phyloP scores from a whole-genome alignment of 2,329 filamentous ascomycete genomes.

The Eutypa lata region DNA sequence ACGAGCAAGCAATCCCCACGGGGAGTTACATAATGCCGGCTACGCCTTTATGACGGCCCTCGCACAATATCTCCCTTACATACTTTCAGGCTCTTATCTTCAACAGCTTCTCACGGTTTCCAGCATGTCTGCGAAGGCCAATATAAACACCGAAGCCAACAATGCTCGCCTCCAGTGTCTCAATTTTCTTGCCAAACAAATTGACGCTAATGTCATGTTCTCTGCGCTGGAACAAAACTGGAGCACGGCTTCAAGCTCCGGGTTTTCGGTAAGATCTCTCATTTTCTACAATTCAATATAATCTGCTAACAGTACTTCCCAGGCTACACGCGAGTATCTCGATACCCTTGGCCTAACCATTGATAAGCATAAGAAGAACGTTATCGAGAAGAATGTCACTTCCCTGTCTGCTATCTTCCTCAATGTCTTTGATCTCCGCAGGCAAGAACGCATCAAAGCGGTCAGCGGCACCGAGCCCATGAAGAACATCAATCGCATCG shows the following conservation, averaged over 20 bases:
- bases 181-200: slow-evolving; percentile 69
- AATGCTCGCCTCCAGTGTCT: slow-evolving; percentile 68
- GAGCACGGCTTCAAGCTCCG: slow-evolving; percentile 58
- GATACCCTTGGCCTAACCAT: slow-evolving; percentile 68
- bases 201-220: slow-evolving; percentile 76
- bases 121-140: slow-evolving; percentile 64
- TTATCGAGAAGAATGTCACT: slow-evolving; percentile 71
- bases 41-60: slow-evolving; percentile 78
- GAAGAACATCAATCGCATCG: slow-evolving; percentile 55
- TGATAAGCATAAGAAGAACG: slow-evolving; percentile 73
- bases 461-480: slow-evolving; percentile 38
- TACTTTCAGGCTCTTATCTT: slow-evolving; percentile 75
- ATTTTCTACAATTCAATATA: neutral
- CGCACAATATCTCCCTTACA: slow-evolving; percentile 81
- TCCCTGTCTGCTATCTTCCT: slow-evolving; percentile 65
- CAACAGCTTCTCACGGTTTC: slow-evolving; percentile 70
- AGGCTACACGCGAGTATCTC: slow-evolving; percentile 68
- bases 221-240: slow-evolving; percentile 71
- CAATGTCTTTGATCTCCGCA: slow-evolving; percentile 62
- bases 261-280: slow-evolving; percentile 55
- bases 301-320: slow-evolving; percentile 26
- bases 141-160: slow-evolving; percentile 59
- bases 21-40: slow-evolving; percentile 74
- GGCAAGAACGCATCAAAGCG: slow-evolving; percentile 48
- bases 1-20: slow-evolving; percentile 46